Evolutionary conservation across 116 monocot species (phyloP).

Genomic region (Phalaenopsis hybrid): DNA sequence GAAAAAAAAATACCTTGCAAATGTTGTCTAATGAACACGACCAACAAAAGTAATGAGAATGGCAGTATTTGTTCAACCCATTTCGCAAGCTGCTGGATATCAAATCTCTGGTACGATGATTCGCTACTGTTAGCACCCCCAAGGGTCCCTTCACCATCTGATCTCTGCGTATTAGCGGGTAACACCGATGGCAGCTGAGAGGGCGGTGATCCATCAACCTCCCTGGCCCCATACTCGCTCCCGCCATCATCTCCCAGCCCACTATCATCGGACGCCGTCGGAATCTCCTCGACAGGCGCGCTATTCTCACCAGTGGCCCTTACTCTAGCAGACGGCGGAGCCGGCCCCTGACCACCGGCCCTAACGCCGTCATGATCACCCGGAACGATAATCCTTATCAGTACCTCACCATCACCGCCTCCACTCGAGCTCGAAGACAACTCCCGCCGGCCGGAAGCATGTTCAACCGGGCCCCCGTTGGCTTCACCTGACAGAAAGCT

Average conservation of each 20-base stretch:
- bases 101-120: conserved; percentile 70
- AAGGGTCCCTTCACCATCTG: conserved; percentile 30
- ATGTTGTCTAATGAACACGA: conserved; percentile 94
- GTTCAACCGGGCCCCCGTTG: conserved; percentile 4
- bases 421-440: conserved; percentile 3
- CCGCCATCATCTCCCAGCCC: neutral
- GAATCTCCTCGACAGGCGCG: neutral
- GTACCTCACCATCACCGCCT: conserved; percentile 57
- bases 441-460: conserved; percentile 2
- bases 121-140: conserved; percentile 39
- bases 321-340: conserved; percentile 9
- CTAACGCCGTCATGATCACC: conserved; percentile 48
- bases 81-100: conserved; percentile 83
- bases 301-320: neutral
- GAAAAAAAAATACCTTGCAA: conserved; percentile 66
- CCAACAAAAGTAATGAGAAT: conserved; percentile 79
- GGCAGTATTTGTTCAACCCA: conserved; percentile 93
- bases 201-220: neutral
- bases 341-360: conserved; percentile 10
- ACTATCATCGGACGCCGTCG: conserved; percentile 13
- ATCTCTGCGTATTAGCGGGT: conserved; percentile 4
- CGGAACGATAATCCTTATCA: conserved; percentile 67
- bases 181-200: neutral
- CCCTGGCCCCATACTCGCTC: neutral
- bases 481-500: conserved; percentile 11